Evolutionary conservation across 768 basidiomycete genomes (phyloP).

Genomic region (Dioszegia aurantiaca): DNA sequence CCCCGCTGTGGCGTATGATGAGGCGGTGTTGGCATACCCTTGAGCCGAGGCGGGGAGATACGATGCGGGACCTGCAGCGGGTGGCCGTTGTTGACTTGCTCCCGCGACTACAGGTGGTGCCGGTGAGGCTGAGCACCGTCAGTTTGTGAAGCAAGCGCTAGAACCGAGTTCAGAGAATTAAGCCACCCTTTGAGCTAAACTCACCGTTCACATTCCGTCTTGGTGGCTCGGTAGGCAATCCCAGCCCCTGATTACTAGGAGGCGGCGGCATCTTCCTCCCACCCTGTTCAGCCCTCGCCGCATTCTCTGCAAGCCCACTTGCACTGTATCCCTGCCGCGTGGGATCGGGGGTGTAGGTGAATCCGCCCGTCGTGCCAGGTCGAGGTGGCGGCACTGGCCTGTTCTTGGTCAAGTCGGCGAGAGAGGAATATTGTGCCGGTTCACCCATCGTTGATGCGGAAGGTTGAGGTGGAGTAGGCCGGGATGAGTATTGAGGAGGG

Average conservation of each 20-base stretch:
- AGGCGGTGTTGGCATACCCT: constrained; percentile 23
- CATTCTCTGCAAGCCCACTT: not conserved
- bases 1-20: constrained; percentile 17
- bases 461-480: not conserved
- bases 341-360: constrained; percentile 17
- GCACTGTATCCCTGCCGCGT: constrained; percentile 13
- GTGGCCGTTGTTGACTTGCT: not conserved
- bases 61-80: constrained; percentile 9
- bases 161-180: too few relatives aligned
- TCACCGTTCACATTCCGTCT: constrained; percentile 4
- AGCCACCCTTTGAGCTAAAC: not conserved
- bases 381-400: constrained; percentile 1
- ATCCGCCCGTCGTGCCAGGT: not conserved
- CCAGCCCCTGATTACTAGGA: constrained; percentile 20
- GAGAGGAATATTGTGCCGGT: constrained; percentile 16
- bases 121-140: constrained; percentile 5
- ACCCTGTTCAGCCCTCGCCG: not conserved
- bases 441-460: constrained; percentile 1
- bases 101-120: not conserved
- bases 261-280: constrained; percentile 25
- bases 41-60: constrained; percentile 18
- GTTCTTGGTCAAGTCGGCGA: constrained; percentile 22
- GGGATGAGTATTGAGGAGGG: not conserved
- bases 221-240: constrained; percentile 17
- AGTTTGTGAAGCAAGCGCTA: too few relatives aligned